These are phyloP conservation scores for Hamigera avellanea DNA, from an alignment of 495 filamentous ascomycete genomes.

Conservation along the genomic window DNA sequence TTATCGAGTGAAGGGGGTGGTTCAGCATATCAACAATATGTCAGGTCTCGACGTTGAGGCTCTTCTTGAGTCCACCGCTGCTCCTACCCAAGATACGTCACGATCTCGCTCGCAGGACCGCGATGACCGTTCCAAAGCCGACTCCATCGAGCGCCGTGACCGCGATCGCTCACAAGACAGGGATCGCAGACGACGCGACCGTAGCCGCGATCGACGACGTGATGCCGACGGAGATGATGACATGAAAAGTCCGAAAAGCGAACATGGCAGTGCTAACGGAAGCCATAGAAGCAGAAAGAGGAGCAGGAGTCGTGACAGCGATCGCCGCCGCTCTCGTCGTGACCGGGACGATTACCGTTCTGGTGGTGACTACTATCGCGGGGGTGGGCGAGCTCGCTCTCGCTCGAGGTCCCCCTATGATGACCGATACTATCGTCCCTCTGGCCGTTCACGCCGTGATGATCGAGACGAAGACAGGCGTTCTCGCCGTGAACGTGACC, in stretches of 20 bases:
- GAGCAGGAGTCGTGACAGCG: constrained; percentile 71
- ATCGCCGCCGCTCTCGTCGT: constrained; percentile 68
- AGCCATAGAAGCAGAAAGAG: constrained; percentile 77
- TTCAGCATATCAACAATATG: constrained; percentile 40
- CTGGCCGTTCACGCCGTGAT: constrained; percentile 43
- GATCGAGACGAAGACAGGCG: constrained; percentile 40
- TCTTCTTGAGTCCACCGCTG: constrained; percentile 81
- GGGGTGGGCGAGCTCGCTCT: constrained; percentile 54
- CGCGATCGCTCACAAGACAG: constrained; percentile 47
- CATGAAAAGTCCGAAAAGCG: constrained; percentile 63
- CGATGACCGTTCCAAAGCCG: constrained; percentile 47
- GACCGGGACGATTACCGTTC: constrained; percentile 57
- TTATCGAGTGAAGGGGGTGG: constrained; percentile 8
- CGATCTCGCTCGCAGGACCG: constrained; percentile 41
- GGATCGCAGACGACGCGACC: constrained; percentile 45
- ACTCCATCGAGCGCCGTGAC: constrained; percentile 43
- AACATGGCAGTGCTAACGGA: constrained; percentile 68
- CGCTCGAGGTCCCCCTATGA: constrained; percentile 65
- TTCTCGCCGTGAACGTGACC: constrained; percentile 42
- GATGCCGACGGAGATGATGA: constrained; percentile 53
- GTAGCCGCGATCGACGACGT: constrained; percentile 55
- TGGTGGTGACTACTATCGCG: constrained; percentile 64
- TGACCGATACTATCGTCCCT: constrained; percentile 67
- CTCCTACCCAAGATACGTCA: constrained; percentile 39
- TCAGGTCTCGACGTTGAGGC: constrained; percentile 90